These are phyloP conservation scores for Aspergillus sp. DNA, from an alignment of 2,329 filamentous ascomycete genomes.

Conservation along the genomic window DNA sequence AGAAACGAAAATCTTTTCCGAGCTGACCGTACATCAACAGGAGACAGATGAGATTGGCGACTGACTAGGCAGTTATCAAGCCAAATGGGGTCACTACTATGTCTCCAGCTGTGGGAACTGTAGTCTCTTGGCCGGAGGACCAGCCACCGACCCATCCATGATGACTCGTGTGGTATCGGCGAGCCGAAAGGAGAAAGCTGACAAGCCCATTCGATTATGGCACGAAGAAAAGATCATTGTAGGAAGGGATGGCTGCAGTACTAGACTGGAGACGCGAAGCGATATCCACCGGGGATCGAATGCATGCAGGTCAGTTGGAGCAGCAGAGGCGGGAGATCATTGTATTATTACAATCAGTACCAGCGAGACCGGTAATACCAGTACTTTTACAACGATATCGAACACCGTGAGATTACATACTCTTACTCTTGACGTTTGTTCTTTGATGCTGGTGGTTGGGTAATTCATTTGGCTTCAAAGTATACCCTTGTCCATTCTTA, in stretches of 20 bases:
- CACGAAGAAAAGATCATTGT: constrained; percentile 8
- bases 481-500: too few relatives aligned
- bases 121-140: constrained; percentile 10
- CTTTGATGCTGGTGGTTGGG: not conserved
- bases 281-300: constrained; percentile 5
- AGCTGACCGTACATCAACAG: constrained; percentile 3
- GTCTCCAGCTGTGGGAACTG: constrained; percentile 12
- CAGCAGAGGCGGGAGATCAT: not conserved
- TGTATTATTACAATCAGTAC: not conserved
- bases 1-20: constrained; percentile 18
- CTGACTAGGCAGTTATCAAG: constrained; percentile 7
- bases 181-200: constrained; percentile 7
- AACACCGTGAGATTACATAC: not conserved
- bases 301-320: constrained; percentile 13
- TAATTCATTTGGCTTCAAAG: not conserved
- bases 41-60: constrained; percentile 6
- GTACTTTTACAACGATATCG: not conserved
- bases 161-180: constrained; percentile 15
- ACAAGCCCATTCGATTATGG: constrained; percentile 10
- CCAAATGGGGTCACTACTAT: constrained; percentile 12
- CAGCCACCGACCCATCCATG: constrained; percentile 17
- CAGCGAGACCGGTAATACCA: not conserved
- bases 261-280: constrained; percentile 12
- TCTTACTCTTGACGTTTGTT: not conserved
- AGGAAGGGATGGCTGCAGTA: constrained; percentile 8